A percentile compares a stretch with the other conserved stretches of the same genome.
Conservation (phyloP, 306 rosid genomes). For the Medicago ruthenica region DNA sequence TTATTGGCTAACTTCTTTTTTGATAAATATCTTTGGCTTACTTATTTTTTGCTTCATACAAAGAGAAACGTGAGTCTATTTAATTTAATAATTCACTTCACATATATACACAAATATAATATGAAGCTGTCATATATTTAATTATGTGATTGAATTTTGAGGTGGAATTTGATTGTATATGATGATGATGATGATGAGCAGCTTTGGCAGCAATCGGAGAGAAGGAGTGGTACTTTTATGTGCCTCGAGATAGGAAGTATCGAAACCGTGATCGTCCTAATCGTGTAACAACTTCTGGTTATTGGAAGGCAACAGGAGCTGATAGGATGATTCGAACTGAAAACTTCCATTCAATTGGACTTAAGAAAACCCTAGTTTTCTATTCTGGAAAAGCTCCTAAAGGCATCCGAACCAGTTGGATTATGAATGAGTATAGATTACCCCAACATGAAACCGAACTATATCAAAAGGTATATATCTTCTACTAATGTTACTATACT, state of each 20-base stretch:
- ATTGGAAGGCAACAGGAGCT: slow-evolving; percentile 99
- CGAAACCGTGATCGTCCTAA: slow-evolving; percentile 93
- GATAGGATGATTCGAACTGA: slow-evolving; percentile 90
- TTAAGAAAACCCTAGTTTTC: slow-evolving; percentile 99
- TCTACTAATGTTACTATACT: too few species aligned
- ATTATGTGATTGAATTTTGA: background rate
- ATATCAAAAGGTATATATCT: slow-evolving; percentile 63
- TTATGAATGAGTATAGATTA: slow-evolving; percentile 97
- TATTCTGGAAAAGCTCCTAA: slow-evolving; percentile 98
- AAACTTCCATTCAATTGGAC: slow-evolving; percentile 77
- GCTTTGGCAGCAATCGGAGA: slow-evolving; percentile 98
- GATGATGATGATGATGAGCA: slow-evolving; percentile 38
- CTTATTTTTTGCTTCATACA: background rate
- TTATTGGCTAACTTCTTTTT: background rate
- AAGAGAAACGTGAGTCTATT: background rate
- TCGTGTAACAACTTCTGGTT: slow-evolving; percentile 92
- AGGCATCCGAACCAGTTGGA: slow-evolving; percentile 96
- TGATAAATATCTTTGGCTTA: too few species aligned
- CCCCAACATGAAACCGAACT: slow-evolving; percentile 96
- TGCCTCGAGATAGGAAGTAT: slow-evolving; percentile 90
- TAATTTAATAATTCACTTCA: background rate
- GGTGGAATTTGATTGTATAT: too few species aligned
- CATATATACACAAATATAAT: background rate
- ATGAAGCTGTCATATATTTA: background rate
- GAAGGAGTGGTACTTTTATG: slow-evolving; percentile 98